Percentiles rank a stretch among this genome's conserved stretches.
Conservation (phyloP, 2,329 filamentous ascomycete species). For the Ophiostoma piceae region DNA sequence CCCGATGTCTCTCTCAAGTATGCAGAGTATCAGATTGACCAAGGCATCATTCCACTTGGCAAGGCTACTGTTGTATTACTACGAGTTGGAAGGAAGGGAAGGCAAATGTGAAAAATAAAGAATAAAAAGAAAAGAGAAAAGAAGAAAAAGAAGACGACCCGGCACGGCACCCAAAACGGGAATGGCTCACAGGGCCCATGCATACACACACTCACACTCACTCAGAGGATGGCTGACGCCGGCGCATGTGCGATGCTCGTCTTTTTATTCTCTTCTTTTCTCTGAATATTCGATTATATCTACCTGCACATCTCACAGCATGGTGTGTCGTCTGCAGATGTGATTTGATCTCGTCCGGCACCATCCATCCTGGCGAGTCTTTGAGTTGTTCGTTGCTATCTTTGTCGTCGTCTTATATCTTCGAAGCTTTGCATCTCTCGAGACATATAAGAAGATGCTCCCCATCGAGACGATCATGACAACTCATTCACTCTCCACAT, state of each 20-base stretch:
- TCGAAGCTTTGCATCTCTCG: background rate
- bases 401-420: background rate
- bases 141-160: background rate
- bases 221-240: background rate
- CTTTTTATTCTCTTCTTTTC: background rate
- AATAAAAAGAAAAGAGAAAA: background rate
- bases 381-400: background rate
- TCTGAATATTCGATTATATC: too few species aligned
- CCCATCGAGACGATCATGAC: background rate
- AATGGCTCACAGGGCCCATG: constrained; percentile 1
- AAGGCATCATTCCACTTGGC: too few species aligned
- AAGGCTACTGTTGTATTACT: background rate
- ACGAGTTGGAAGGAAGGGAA: background rate
- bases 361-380: background rate
- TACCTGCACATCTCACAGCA: background rate
- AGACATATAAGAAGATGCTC: constrained; percentile 3
- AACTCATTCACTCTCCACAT: background rate
- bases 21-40: background rate
- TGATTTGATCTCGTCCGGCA: background rate
- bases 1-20: background rate
- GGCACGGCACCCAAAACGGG: background rate
- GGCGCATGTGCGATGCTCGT: background rate
- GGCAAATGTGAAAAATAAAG: background rate
- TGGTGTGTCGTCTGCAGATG: constrained; percentile 8
- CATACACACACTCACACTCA: background rate